Evolutionary conservation across 2,329 filamentous ascomycete genomes (phyloP).

Genomic region (Clarireedia monteithiana): DNA sequence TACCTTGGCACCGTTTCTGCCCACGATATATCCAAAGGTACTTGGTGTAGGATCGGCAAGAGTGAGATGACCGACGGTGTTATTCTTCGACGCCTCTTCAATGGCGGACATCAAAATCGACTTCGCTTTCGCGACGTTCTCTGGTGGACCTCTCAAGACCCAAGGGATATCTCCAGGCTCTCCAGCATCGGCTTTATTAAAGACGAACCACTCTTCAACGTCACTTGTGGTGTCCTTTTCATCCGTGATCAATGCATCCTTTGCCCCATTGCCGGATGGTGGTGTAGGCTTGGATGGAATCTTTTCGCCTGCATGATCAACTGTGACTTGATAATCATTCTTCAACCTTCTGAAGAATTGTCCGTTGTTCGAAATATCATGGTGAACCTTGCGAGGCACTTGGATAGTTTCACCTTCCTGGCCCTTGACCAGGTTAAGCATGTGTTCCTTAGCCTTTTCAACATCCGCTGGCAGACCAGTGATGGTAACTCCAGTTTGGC

Average conservation of each 20-base stretch:
- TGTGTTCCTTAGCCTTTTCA: slow-evolving; percentile 79
- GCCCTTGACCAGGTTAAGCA: slow-evolving; percentile 70
- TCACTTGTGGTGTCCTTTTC: slow-evolving; percentile 58
- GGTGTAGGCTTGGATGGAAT: slow-evolving; percentile 61
- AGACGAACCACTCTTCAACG: slow-evolving; percentile 75
- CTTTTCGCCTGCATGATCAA: slow-evolving; percentile 80
- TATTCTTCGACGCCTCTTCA: slow-evolving; percentile 60
- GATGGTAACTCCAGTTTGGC: slow-evolving; percentile 79
- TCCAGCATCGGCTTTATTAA: slow-evolving; percentile 49
- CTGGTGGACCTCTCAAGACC: slow-evolving; percentile 73
- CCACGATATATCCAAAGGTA: slow-evolving; percentile 86
- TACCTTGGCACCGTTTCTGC: slow-evolving; percentile 81
- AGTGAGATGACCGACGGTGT: slow-evolving; percentile 63
- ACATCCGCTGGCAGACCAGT: slow-evolving; percentile 72
- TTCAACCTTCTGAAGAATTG: slow-evolving; percentile 88
- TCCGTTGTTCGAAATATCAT: slow-evolving; percentile 78
- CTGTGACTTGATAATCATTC: slow-evolving; percentile 78
- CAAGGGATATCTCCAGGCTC: slow-evolving; percentile 71
- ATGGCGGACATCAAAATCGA: slow-evolving; percentile 66
- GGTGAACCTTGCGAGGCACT: slow-evolving; percentile 76
- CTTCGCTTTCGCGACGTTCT: slow-evolving; percentile 77
- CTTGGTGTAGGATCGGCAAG: slow-evolving; percentile 79
- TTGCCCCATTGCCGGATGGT: slow-evolving; percentile 49
- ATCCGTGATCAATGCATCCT: slow-evolving; percentile 89
- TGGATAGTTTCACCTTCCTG: slow-evolving; percentile 83